Evolutionary conservation across 345 rosid species (phyloP), one percentile per base, ranked within the genome.

Genomic region (Linum usitatissimum): DNA sequence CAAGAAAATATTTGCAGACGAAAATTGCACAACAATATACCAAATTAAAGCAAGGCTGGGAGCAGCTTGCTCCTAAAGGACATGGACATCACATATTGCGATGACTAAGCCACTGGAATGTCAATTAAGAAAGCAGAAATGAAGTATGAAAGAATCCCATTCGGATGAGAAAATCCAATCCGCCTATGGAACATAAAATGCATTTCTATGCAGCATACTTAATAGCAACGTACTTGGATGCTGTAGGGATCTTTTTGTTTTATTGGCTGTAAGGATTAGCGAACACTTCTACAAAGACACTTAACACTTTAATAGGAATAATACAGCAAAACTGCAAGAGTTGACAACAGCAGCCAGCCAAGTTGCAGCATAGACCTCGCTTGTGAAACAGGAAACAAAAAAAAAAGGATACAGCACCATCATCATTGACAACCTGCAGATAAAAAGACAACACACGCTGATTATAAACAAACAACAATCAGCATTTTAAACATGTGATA

Each of bases 371-470:
- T 61, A 12, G 51, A 1, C 17, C 51, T 45, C 51, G 10, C 51
- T 45, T 10, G 17, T 10, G 14, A 45, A 45, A 8, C 13, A 34
- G 15, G 36, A 60, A 55, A 23, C 7, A 53, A 18, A 55, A 23
- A 10, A 53, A 18, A n/a, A 73, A 77, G 99, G 97, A 93, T 93
- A 87, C 97, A 83, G 94, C 78, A 66, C 96, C 96, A 65, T 87
- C 94, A 73, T 90, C 99, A 71, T 82, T 76, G 55, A 87, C 86
- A 70, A 87, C 94, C 97, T 93, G 80, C 71, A 78, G 1, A 18
- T 45, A 62, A 57, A 8, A 65, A 49, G 49, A 1, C 19, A 59
- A 10, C 61, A 59, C 19, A 39, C 31, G 19, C 28, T 55, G 7
- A 28, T 18, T 28, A 55, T 18, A 10, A 0, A 34, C 3, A 19